Conservation (phyloP, 2,329 filamentous ascomycete genomes). For the Colletotrichum sp. region DNA sequence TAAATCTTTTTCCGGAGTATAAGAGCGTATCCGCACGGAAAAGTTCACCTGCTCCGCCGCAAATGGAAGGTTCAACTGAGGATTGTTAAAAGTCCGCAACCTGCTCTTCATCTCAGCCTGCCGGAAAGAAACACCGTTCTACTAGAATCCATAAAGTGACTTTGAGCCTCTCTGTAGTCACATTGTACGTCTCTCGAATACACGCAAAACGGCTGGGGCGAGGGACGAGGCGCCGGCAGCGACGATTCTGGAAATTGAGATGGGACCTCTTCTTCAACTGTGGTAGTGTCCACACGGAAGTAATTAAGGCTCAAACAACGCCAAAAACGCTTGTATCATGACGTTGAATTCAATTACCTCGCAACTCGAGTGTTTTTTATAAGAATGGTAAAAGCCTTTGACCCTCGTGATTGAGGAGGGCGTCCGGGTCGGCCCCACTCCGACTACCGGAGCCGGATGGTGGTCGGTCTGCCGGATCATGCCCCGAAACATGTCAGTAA, state of each 20-base stretch:
- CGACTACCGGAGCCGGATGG: background rate
- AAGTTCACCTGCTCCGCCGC: accelerated
- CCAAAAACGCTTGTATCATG: no score
- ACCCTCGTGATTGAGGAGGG: background rate
- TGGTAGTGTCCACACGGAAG: background rate
- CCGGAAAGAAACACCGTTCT: background rate
- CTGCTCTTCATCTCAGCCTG: background rate
- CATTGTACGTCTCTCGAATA: background rate
- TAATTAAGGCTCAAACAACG: background rate
- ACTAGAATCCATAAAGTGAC: accelerated
- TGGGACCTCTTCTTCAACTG: background rate
- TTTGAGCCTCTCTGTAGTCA: background rate
- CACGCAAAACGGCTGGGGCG: accelerated
- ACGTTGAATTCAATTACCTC: no score
- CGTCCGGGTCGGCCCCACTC: background rate
- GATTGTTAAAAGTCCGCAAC: background rate
- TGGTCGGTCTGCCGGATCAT: background rate
- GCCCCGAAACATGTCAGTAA: background rate
- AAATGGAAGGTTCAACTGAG: background rate
- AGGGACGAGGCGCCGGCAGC: background rate
- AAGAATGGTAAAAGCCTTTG: background rate
- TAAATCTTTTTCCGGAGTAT: background rate
- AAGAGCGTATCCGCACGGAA: background rate
- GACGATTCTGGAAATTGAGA: background rate
- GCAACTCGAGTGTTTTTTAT: no score